phyloP scores from a whole-genome alignment of 768 basidiomycete genomes.

The Nidularia pulvinata region DNA sequence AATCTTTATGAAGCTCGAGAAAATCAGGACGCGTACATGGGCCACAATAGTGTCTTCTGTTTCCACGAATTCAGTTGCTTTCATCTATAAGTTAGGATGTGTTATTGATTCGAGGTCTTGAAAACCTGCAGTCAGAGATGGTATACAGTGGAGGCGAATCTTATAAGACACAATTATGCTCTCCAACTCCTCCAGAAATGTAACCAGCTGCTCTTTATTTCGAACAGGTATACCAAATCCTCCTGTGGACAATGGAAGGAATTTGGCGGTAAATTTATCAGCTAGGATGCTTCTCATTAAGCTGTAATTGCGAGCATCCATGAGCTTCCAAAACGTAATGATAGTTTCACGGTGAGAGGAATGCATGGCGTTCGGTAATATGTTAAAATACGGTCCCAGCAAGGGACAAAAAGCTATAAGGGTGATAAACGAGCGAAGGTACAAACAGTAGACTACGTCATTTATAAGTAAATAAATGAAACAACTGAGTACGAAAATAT shows the following conservation, averaged over 20 bases:
- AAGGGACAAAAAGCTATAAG: too few species aligned
- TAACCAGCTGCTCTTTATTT: background rate
- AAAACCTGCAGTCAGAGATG: background rate
- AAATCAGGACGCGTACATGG: background rate
- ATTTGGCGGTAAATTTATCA: background rate
- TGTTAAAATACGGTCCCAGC: too few species aligned
- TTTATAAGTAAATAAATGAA: too few species aligned
- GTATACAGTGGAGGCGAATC: background rate
- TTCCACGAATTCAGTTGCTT: background rate
- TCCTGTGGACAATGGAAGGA: background rate
- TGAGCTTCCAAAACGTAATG: background rate
- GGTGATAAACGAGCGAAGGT: too few species aligned
- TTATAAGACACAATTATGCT: background rate
- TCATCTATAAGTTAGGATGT: background rate
- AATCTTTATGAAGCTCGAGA: too few species aligned
- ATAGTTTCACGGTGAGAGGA: background rate
- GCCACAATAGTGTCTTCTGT: background rate
- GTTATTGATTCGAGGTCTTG: too few species aligned
- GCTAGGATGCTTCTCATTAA: background rate
- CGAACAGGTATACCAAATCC: background rate
- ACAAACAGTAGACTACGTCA: too few species aligned
- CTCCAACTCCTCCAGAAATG: background rate
- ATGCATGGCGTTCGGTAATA: too few species aligned
- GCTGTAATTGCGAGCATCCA: background rate
- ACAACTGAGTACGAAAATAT: too few species aligned